Evolutionary conservation across 257 asterid species (phyloP), one percentile per base, ranked within the genome.

Genomic region (Coffea canephora): DNA sequence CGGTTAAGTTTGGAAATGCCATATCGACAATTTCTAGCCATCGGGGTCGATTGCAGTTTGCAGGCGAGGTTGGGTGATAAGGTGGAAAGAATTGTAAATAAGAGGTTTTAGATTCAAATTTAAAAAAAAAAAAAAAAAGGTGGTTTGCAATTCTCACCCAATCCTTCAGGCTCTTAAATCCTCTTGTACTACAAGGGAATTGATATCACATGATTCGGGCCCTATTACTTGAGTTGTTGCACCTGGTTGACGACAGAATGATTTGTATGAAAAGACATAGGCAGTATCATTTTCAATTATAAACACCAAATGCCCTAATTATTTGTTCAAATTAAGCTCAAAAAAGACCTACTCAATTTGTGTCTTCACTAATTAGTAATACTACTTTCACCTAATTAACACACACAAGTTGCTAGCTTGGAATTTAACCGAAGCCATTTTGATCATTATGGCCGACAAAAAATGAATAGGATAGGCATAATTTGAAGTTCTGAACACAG

Each of bases 81-180:
- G 31, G 31, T 27, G 31, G 31, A 27, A 27, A 0, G 31, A 27
- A 27, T 27, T 27, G 31, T 27, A 27, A 27, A 31, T 31, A 31
- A 31, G 31, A 31, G 31, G 31, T 31, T 31, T 31, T 31, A 31
- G 31, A 0, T 31, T 31, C 31, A 31, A 31, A 31, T 31, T 31
- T 31, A 31, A 31, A 31, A 31, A 31, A 31, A 31, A 31, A 39
- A 39, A 39, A 39, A 39, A 39, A 39, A 39, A 57, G 21, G 27
- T 14, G 12, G 19, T 62, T 12, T 18, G 59, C 74, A 82, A 23
- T 62, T 12, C 10, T 48, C 74, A 82, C 34, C 85, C 54, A 82
- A 72, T 46, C 64, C 13, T 82, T 72, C 82, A 77, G 76, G 82
- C 85, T 72, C 75, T 82, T 77, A 71, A 82, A 77, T 73, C 50